Evolutionary conservation across 257 asterid genomes (phyloP), one percentile per base, ranked within the genome.

Genomic region (Capsicum pubescens): DNA sequence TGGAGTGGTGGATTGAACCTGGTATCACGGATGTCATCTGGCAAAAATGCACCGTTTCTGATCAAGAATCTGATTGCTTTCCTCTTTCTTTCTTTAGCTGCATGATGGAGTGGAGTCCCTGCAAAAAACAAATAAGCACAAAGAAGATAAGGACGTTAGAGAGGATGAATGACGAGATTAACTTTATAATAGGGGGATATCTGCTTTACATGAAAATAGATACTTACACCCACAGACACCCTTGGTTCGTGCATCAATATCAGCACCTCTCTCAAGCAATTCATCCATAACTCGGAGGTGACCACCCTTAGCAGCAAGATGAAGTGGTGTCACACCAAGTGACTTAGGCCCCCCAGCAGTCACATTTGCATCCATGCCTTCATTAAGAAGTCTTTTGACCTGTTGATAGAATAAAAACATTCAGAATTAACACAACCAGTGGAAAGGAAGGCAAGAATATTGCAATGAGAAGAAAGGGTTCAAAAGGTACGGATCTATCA

Each of bases 101-200:
- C 99, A 86, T 91, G 91, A 84, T 96, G 99, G 67, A 96, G 98
- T 17, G 99, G 98, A 71, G 98, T 96, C 99, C 99, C 99, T 95
- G 92, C 58, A 88, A 81, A 56, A 82, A 78, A 70, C 5, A 46
- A 57, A 85, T 14, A 1, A 82, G n/a, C 32, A 59, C 26, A 39
- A n/a, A 42, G 69, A 61, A 63, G 69, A 61, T 69, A 69, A 69
- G 32, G 78, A 39, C 3, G n/a, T 39, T 14, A 8, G 48, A 39
- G 55, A 39, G 32, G 55, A 69, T 15, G 78, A 70, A 9, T 7
- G 14, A 16, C 8, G 16, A 39, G 16, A 39, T 17, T 8, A 3
- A 36, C 67, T 60, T 60, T 8, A 7, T 67, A 35, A 35, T 36
- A 36, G 19, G 21, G 72, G 21, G 3, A 0, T 35, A 14, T 19